Conservation (phyloP, 2,329 filamentous ascomycete genomes). For the Sporothrix pallida region DNA sequence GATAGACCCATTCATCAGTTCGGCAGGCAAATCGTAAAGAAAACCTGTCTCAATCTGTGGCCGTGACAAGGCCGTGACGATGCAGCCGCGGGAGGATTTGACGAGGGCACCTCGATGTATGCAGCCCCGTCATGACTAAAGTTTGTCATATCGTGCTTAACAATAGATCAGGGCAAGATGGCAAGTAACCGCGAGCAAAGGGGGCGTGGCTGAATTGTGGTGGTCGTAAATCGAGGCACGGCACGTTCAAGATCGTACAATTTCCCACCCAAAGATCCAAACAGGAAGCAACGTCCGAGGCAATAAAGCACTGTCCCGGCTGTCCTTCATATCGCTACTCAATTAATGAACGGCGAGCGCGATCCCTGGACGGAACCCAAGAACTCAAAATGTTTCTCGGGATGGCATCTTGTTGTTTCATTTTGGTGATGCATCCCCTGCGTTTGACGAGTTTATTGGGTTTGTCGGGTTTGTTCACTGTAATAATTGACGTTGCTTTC, state of each 20-base stretch:
- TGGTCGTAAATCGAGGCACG: too few relatives aligned
- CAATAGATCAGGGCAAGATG: constrained; percentile 6
- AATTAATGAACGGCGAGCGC: constrained; percentile 3
- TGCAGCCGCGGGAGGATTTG: neutral
- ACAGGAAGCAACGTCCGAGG: constrained; percentile 8
- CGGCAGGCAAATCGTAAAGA: constrained; percentile 5
- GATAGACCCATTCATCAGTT: neutral
- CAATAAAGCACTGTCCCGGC: too few relatives aligned
- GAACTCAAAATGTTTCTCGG: neutral
- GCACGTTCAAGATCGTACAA: neutral
- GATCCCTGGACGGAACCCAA: constrained; percentile 12
- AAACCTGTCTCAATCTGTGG: neutral
- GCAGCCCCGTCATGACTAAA: constrained; percentile 26
- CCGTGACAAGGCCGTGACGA: neutral
- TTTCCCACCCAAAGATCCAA: neutral
- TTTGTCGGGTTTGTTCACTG: too few relatives aligned
- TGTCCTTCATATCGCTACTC: too few relatives aligned
- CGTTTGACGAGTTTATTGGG: neutral
- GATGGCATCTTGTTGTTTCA: neutral
- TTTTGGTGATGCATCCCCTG: neutral
- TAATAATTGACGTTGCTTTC: neutral
- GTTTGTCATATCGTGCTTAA: constrained; percentile 23
- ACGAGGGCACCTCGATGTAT: neutral
- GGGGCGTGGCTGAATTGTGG: too few relatives aligned
- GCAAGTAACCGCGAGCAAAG: neutral